Base-by-base conservation (phyloP, 2,329 filamentous ascomycete genomes). In the Calonectria pauciramosa region DNA sequence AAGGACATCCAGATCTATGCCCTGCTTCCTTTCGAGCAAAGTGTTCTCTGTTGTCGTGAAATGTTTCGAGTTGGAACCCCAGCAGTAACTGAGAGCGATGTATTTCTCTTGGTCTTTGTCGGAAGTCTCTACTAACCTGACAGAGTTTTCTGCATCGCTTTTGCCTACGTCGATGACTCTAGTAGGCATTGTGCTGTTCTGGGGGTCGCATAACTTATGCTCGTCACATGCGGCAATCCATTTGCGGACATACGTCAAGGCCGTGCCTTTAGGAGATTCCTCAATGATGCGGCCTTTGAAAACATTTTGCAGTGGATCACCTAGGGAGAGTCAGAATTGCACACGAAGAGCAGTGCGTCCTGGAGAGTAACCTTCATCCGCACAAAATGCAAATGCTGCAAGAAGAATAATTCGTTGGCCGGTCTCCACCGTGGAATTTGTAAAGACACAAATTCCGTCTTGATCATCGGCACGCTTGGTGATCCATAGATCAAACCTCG, bases 31-130 rank as follows among this genome's bases (percentile, higher is more conserved):
- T 20, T 71, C 68, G 0, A 18, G 44, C 11, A 75, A 9, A 8
- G 64, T 68, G 1, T 54, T 68, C 10, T 47, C 16, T 1, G 71
- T 75, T 3, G 74, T 75, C 16, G 38, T 38, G 20, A 71, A 70
- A 7, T 51, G 63, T 7, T 74, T 70, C 10, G 52, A 36, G 4
- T 68, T 60, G 2, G 20, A 20, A 8, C 71, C 74, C 74, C 74
- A 75, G 14, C 74, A 74, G 32, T 75, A 75, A 23, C 71, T 75
- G 7, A 75, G 54, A n/a, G 71, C 74, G 18, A 72, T 64, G n/a
- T 72, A 72, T 28, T 18, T 68, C n/a, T 47, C 64, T 10, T 47
- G 7, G 2, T 64, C 41, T 23, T n/a, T 13, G 5, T 3, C 7
- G 8, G 34, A 38, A 4, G 54, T 68, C 4, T 72, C 70, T 1